Base-by-base conservation (phyloP, 352 stramenopile species). In the Elongisporangium anandrum region DNA sequence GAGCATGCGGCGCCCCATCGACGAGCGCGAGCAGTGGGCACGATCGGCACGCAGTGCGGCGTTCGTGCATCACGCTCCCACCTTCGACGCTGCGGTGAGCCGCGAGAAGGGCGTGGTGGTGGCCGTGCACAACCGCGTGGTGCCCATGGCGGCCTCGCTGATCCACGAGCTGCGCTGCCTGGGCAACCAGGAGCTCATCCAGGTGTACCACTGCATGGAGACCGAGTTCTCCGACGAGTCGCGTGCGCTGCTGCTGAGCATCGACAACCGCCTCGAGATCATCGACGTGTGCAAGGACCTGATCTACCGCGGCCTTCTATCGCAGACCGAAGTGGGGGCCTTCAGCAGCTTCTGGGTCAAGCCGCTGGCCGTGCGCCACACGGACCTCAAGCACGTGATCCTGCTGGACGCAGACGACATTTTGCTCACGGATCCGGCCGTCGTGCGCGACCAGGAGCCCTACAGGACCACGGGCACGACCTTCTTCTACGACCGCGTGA, bases 401-500 rank as follows among this genome's bases (percentile, higher is more conserved):
- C 20, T 81, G n/a, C 20, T 77, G 4, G 78, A 88, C 60, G 74
- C 78, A 17, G 78, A 85, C 55, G 78, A 79, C 20, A 60, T 88
- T 24, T 58, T 76, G 34, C 50, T 88, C 26, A 75, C 75, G 48
- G 61, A 88, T 45, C 73, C 74, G 16, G 70, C 73, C 29, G 53
- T 64, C 48, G 34, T 85, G 17, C 68, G 75, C 1, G 51, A 70
- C 7, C 61, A 73, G 22, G 59, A 70, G 3, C 71, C 66, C 34
- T 88, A 88, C 65, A 60, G 24, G 19, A 49, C 17, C 20, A 85
- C 70, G 7, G 78, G 75, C 50, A 85, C 78, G 1, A 75, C 72
- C 7, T 88, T 88, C 60, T 88, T 79, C 69, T 91, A 83, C 66
- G 78, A 90, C 57, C 80, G 73, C 22, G 74, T 87, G 24, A 70